Conservation (phyloP, 192 early-diverging fungal genomes). For the Gaertneriomyces semiglobifer region DNA sequence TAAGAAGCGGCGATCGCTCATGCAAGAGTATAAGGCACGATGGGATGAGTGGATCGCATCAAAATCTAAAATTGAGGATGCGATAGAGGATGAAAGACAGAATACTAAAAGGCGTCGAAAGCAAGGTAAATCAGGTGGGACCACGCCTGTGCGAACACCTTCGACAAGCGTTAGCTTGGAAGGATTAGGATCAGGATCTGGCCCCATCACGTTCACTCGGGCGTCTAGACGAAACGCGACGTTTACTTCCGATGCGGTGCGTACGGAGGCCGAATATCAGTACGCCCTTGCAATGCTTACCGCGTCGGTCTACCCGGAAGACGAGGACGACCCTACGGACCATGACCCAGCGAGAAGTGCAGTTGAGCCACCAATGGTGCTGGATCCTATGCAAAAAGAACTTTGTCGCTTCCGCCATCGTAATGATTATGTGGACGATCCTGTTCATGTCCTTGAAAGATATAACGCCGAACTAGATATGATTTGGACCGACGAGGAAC, state of each 20-base stretch:
- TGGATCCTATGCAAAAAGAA: constrained; percentile 23
- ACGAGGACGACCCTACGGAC: constrained; percentile 21
- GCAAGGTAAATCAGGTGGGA: not conserved
- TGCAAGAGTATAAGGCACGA: constrained; percentile 1
- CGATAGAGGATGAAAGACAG: not conserved
- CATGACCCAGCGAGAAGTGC: constrained; percentile 15
- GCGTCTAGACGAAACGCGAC: constrained; percentile 5
- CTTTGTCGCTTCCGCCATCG: constrained; percentile 24
- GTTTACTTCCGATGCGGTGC: constrained; percentile 48
- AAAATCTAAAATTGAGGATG: not conserved
- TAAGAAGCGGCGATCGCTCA: not conserved
- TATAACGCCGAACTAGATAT: constrained; percentile 33
- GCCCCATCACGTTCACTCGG: not conserved
- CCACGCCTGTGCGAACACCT: not conserved
- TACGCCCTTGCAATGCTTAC: constrained; percentile 41
- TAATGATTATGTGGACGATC: constrained; percentile 43
- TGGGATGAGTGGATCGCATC: not conserved
- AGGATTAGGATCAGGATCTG: not conserved
- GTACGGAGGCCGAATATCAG: constrained; percentile 50
- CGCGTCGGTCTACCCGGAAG: constrained; percentile 19
- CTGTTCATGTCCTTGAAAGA: constrained; percentile 33
- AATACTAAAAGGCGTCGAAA: not conserved
- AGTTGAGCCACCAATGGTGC: constrained; percentile 23
- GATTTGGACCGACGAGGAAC: constrained; percentile 43
- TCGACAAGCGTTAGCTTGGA: constrained; percentile 5